Conservation (phyloP, 1,284 basidiomycete species). For the Amylostereum chailletii region DNA sequence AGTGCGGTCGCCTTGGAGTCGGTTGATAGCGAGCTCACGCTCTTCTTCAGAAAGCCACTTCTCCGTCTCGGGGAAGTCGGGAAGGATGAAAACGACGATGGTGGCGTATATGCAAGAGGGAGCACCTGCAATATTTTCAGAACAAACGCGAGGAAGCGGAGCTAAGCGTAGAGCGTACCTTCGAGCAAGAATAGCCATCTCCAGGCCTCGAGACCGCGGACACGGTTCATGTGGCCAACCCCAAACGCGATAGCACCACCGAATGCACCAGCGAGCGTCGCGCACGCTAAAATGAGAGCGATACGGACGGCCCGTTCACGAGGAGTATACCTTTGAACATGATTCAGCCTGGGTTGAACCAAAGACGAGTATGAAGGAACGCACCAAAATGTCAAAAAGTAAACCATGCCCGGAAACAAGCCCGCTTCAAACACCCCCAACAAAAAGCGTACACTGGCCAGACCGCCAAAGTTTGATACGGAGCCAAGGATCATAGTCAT, state of each 20-base stretch:
- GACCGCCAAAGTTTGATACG: constrained; percentile 23
- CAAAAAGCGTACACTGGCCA: constrained; percentile 21
- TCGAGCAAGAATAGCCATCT: constrained; percentile 39
- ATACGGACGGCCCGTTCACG: constrained; percentile 30
- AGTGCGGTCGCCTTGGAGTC: constrained; percentile 20
- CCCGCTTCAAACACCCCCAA: constrained; percentile 24
- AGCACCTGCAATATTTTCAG: neutral
- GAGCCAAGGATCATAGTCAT: constrained; percentile 28
- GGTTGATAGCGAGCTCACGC: constrained; percentile 18
- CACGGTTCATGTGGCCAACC: constrained; percentile 24
- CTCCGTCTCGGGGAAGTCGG: constrained; percentile 36
- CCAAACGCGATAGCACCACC: constrained; percentile 33
- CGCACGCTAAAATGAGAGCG: constrained; percentile 28
- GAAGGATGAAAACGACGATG: constrained; percentile 29
- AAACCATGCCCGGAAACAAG: constrained; percentile 22
- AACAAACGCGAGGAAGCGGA: neutral
- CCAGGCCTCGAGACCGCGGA: constrained; percentile 25
- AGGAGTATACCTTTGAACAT: constrained; percentile 22
- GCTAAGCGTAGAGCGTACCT: constrained; percentile 18
- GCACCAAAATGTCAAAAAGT: constrained; percentile 25
- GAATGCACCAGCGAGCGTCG: constrained; percentile 34
- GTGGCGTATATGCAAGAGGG: constrained; percentile 31
- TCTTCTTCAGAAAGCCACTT: constrained; percentile 26
- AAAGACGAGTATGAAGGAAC: too few relatives aligned
- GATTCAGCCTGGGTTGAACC: too few relatives aligned